A percentile compares a stretch with the other conserved stretches of the same genome.
Conservation (phyloP, 768 basidiomycete genomes). For the Cystofilobasidium macerans region DNA sequence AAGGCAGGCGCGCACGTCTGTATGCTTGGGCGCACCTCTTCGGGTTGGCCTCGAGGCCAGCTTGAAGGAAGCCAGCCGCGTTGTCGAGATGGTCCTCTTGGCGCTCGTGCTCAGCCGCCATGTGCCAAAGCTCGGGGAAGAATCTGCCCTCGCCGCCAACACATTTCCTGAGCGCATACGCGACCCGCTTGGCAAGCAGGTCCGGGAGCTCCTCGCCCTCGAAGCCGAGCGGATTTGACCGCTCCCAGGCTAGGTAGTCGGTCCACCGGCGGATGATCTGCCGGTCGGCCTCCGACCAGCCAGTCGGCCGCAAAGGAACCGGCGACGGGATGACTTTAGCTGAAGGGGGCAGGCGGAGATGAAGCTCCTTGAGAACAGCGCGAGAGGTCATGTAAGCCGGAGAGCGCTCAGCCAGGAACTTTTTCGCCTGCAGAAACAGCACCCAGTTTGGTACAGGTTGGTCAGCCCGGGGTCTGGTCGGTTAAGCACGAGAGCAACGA, state of each 20-base stretch:
- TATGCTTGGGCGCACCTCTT: conserved; percentile 48
- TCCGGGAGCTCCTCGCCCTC: conserved; percentile 55
- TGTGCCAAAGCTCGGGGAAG: conserved; percentile 93
- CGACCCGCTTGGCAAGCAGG: conserved; percentile 57
- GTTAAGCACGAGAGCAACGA: no score
- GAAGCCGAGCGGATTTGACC: conserved; percentile 82
- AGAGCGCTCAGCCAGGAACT: conserved; percentile 85
- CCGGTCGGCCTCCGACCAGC: conserved; percentile 55
- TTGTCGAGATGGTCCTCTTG: conserved; percentile 69
- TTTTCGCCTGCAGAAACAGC: conserved; percentile 72
- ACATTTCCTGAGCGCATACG: conserved; percentile 77
- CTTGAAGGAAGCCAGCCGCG: conserved; percentile 63
- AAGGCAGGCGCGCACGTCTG: no score
- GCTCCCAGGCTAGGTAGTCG: conserved; percentile 87
- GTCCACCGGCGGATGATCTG: conserved; percentile 78
- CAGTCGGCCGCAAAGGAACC: conserved; percentile 61
- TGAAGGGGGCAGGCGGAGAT: conserved; percentile 43
- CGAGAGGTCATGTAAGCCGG: conserved; percentile 93
- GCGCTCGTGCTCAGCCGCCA: conserved; percentile 75
- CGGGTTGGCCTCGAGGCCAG: conserved; percentile 79
- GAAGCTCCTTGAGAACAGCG: conserved; percentile 67
- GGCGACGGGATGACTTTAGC: conserved; percentile 34
- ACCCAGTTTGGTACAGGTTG: no score
- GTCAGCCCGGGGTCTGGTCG: no score
- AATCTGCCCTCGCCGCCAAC: conserved; percentile 90